These are phyloP conservation scores for Barnettozyma pratensis DNA, from an alignment of 805 yeast species.

Conservation along the genomic window DNA sequence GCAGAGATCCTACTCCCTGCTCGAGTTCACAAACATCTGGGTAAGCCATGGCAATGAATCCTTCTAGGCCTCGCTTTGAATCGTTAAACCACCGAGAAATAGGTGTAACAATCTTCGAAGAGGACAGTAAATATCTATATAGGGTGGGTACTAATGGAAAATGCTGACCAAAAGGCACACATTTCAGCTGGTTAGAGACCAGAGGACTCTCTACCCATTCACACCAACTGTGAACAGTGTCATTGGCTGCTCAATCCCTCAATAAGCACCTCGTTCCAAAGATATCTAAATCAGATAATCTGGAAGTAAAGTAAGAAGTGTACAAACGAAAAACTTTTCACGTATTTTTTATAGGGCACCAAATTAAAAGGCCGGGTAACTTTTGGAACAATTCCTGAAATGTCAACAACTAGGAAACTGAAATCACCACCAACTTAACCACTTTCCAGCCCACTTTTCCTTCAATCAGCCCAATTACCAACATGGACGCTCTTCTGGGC, in stretches of 20 bases:
- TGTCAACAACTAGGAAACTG: background rate
- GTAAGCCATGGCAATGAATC: conserved; percentile 8
- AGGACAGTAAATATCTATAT: conserved; percentile 26
- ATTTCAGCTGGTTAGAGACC: background rate
- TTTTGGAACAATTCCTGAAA: too few relatives aligned
- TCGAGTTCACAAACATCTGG: conserved; percentile 12
- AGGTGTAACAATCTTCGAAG: conserved; percentile 42
- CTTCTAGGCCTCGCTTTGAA: conserved; percentile 43
- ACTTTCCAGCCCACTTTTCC: background rate
- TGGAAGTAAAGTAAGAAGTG: background rate
- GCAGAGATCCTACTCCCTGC: conserved; percentile 19
- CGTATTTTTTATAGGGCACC: background rate
- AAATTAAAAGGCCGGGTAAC: background rate
- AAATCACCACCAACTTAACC: background rate
- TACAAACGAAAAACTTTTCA: conserved; percentile 1
- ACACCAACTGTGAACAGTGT: too few relatives aligned
- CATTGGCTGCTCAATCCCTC: too few relatives aligned
- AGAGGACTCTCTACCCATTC: background rate
- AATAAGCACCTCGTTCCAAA: too few relatives aligned
- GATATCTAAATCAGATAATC: background rate
- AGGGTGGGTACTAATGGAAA: conserved; percentile 2
- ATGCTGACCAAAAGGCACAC: background rate
- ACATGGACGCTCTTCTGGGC: conserved; percentile 58
- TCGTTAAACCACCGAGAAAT: conserved; percentile 33
- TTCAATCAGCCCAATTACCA: conserved; percentile 11